phyloP scores from a whole-genome alignment of 2,329 filamentous ascomycete species.

The Fusarium brachygibbosum region DNA sequence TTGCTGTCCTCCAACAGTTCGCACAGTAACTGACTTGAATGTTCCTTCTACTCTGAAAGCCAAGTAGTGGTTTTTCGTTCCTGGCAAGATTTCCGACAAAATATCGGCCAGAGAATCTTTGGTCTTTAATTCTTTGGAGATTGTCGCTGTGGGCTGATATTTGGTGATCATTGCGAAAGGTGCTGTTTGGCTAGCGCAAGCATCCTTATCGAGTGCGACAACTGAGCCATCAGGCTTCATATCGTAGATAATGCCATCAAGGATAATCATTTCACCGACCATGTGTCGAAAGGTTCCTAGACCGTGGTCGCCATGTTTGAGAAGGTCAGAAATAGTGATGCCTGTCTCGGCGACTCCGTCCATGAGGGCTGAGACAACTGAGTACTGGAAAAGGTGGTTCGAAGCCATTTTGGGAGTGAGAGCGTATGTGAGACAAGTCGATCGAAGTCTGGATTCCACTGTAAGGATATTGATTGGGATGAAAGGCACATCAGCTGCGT shows the following conservation, averaged over 20 bases:
- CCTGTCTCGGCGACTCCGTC: slow-evolving; percentile 40
- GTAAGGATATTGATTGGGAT: neutral
- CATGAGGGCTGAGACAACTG: slow-evolving; percentile 41
- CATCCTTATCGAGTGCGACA: neutral
- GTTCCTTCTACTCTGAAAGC: slow-evolving; percentile 14
- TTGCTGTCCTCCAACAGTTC: slow-evolving; percentile 28
- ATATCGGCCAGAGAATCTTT: neutral
- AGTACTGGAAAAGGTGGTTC: slow-evolving; percentile 40
- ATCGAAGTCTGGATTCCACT: neutral
- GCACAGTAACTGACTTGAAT: slow-evolving; percentile 26
- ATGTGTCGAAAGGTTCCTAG: slow-evolving; percentile 43
- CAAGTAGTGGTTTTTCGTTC: slow-evolving; percentile 24
- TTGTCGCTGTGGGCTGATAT: slow-evolving; percentile 5
- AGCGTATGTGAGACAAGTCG: neutral
- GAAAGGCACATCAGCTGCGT: neutral
- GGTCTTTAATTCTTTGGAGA: neutral
- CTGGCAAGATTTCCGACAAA: slow-evolving; percentile 13
- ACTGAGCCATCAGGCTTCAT: slow-evolving; percentile 38
- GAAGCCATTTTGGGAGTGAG: slow-evolving; percentile 14
- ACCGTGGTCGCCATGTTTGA: slow-evolving; percentile 32
- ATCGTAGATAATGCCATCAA: slow-evolving; percentile 30
- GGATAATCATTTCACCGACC: slow-evolving; percentile 43
- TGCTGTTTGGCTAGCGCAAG: neutral
- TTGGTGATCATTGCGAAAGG: slow-evolving; percentile 35
- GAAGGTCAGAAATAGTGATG: slow-evolving; percentile 24